Percentiles rank a stretch among this genome's conserved stretches.
These are phyloP conservation scores for Solanum hybrid DNA, from an alignment of 305 asterid genomes.

Conservation along the genomic window DNA sequence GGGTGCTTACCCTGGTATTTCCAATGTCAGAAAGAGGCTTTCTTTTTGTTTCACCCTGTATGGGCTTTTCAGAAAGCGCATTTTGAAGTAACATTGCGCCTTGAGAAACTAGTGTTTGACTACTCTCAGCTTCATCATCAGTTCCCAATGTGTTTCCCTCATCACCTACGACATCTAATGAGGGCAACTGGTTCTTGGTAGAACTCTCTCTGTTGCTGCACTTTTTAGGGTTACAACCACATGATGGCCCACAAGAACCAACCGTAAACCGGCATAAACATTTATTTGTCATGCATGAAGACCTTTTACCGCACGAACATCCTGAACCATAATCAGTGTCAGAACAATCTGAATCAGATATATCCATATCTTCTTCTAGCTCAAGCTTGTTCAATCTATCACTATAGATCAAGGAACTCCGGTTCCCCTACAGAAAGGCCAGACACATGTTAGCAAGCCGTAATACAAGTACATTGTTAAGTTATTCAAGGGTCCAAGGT, in stretches of 20 bases:
- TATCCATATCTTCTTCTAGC: conserved; percentile 79
- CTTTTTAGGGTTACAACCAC: conserved; percentile 45
- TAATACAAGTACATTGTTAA: background rate
- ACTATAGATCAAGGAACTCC: conserved; percentile 37
- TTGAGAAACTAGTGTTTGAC: conserved; percentile 51
- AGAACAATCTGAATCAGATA: conserved; percentile 39
- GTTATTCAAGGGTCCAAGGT: background rate
- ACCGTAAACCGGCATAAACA: conserved; percentile 73
- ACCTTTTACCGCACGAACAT: conserved; percentile 65
- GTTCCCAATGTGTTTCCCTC: conserved; percentile 12
- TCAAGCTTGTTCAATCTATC: conserved; percentile 24
- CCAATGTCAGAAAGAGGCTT: conserved; percentile 92
- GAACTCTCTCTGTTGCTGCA: conserved; percentile 53
- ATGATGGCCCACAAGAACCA: conserved; percentile 43
- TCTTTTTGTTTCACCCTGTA: conserved; percentile 24
- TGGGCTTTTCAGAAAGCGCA: conserved; percentile 64
- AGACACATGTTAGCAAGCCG: background rate
- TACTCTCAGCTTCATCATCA: conserved; percentile 39
- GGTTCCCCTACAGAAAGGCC: conserved; percentile 33
- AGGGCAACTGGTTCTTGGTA: conserved; percentile 1
- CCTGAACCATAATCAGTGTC: conserved; percentile 15
- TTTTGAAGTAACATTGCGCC: conserved; percentile 78
- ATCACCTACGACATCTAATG: conserved; percentile 14
- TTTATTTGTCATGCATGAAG: conserved; percentile 62
- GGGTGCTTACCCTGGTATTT: conserved; percentile 50